Conservation (phyloP, 176 grass and related monocot species). For the Cenchrus fungigraminus region DNA sequence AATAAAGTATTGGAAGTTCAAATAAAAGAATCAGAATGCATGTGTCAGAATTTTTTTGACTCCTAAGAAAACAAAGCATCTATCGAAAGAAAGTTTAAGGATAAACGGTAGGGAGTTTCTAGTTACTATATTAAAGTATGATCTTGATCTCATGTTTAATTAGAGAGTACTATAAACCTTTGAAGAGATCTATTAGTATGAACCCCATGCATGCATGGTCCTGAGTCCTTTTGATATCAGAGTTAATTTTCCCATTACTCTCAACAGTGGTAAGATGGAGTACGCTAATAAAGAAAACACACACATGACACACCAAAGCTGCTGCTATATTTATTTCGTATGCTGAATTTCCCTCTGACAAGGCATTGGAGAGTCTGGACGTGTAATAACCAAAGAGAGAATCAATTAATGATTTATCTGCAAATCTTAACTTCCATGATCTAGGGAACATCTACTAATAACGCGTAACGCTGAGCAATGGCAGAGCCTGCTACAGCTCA, state of each 20-base stretch:
- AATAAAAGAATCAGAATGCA: neutral
- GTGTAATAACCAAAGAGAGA: constrained; percentile 3
- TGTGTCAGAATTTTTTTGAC: neutral
- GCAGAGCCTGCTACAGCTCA: neutral
- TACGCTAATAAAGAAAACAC: constrained; percentile 9
- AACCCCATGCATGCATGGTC: neutral
- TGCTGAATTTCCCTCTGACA: constrained; percentile 12
- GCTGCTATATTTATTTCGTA: constrained; percentile 12
- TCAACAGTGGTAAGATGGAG: neutral
- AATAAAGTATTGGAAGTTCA: neutral
- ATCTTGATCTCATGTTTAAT: neutral
- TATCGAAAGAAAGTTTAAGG: neutral
- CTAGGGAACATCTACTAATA: constrained; percentile 30
- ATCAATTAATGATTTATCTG: neutral
- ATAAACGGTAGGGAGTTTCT: neutral
- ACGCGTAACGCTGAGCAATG: constrained; percentile 34
- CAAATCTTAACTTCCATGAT: constrained; percentile 22
- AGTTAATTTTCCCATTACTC: neutral
- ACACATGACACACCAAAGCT: neutral
- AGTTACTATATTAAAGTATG: neutral
- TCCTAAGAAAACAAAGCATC: neutral
- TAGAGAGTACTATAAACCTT: neutral
- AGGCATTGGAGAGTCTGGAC: neutral
- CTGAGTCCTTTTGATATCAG: neutral
- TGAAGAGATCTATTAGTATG: neutral